Percentiles rank a stretch among this genome's conserved stretches.
phyloP scores from a whole-genome alignment of 2,329 filamentous ascomycete genomes.

The Neocatenulostroma microsporum region DNA sequence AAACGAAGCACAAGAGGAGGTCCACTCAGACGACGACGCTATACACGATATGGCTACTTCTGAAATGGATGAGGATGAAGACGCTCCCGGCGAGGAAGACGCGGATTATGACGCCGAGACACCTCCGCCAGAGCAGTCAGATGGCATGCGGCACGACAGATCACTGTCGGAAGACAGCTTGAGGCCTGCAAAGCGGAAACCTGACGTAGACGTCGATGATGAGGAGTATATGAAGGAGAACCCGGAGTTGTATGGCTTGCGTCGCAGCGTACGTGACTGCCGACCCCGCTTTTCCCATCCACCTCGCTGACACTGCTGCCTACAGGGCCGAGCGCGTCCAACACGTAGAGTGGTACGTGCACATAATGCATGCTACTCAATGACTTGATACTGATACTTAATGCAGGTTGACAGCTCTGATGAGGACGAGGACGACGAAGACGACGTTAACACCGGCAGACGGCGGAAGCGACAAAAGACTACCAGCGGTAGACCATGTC shows the following conservation, averaged over 20 bases:
- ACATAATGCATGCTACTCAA: constrained; percentile 3
- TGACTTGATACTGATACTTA: constrained; percentile 4
- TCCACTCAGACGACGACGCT: constrained; percentile 36
- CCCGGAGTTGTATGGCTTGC: constrained; percentile 87
- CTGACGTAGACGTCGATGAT: constrained; percentile 51
- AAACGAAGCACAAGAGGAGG: constrained; percentile 32
- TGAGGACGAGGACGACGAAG: constrained; percentile 60
- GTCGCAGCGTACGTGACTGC: constrained; percentile 69
- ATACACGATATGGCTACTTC: constrained; percentile 39
- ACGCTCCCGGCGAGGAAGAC: constrained; percentile 47
- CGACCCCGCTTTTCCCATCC: constrained; percentile 9
- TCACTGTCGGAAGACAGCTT: constrained; percentile 66
- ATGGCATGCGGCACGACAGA: constrained; percentile 49
- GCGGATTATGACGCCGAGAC: constrained; percentile 68
- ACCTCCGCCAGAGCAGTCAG: constrained; percentile 34
- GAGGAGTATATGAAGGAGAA: constrained; percentile 84
- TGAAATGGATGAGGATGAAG: constrained; percentile 42
- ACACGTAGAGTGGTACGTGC: constrained; percentile 52
- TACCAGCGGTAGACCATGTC: constrained; percentile 56
- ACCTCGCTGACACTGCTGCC: constrained; percentile 30
- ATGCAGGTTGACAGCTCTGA: constrained; percentile 51
- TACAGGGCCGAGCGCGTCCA: constrained; percentile 52
- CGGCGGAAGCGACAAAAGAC: constrained; percentile 60
- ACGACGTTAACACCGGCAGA: constrained; percentile 58
- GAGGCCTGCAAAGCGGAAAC: constrained; percentile 62